These are phyloP conservation scores for Bathelium albidoporum DNA, from an alignment of 495 filamentous ascomycete species.

Conservation along the genomic window DNA sequence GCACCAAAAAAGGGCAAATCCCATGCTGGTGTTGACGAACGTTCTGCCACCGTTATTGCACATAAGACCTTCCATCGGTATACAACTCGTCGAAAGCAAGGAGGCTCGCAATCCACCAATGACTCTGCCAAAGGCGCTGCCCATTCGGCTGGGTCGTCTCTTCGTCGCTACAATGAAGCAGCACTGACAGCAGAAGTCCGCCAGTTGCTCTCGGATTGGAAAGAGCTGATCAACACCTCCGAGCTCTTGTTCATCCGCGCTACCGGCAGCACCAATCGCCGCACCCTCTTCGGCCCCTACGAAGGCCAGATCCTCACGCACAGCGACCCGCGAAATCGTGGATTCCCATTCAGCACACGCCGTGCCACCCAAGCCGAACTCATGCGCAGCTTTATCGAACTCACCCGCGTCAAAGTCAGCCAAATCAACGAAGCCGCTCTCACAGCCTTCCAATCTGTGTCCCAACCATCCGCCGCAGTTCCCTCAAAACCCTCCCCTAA, in stretches of 20 bases:
- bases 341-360: slow-evolving; percentile 92
- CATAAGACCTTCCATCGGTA: slow-evolving; percentile 98
- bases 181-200: slow-evolving; percentile 77
- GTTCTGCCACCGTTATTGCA: slow-evolving; percentile 74
- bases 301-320: slow-evolving; percentile 72
- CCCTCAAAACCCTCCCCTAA: slow-evolving; percentile 20
- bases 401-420: slow-evolving; percentile 78
- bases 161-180: slow-evolving; percentile 89
- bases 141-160: slow-evolving; percentile 81
- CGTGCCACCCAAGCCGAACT: slow-evolving; percentile 89
- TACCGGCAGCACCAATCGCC: slow-evolving; percentile 71
- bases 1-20: slow-evolving; percentile 68
- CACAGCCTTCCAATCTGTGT: slow-evolving; percentile 29
- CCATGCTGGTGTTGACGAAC: slow-evolving; percentile 57
- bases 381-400: slow-evolving; percentile 83
- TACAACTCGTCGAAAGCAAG: slow-evolving; percentile 90
- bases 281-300: slow-evolving; percentile 81
- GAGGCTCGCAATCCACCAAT: slow-evolving; percentile 85
- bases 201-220: slow-evolving; percentile 69
- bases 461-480: slow-evolving; percentile 7
- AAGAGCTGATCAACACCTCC: slow-evolving; percentile 65
- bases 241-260: slow-evolving; percentile 83
- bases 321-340: slow-evolving; percentile 74
- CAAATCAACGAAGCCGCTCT: slow-evolving; percentile 52
- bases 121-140: slow-evolving; percentile 84